phyloP scores from a whole-genome alignment of 371 early-diverging fungal genomes.

The Rhizopus sp. region DNA sequence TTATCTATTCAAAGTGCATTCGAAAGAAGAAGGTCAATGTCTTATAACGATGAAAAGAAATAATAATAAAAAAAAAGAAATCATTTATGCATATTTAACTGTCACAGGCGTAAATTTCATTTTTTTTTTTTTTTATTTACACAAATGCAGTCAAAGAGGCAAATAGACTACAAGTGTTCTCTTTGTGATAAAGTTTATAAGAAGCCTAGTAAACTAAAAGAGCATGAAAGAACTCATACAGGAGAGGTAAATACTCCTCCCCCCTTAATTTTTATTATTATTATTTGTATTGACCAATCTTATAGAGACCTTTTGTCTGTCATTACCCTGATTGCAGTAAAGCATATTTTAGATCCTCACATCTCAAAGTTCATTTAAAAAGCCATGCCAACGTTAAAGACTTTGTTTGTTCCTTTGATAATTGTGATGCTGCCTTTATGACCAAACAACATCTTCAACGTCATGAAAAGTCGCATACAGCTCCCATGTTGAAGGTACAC shows the following conservation, averaged over 20 bases:
- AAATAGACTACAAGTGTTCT: slow-evolving; percentile 11
- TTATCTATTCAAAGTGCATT: slow-evolving; percentile 52
- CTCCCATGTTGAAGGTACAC: slow-evolving; percentile 43
- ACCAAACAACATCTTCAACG: slow-evolving; percentile 48
- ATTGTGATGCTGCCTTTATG: slow-evolving; percentile 38
- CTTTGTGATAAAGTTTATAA: slow-evolving; percentile 56
- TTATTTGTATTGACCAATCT: slow-evolving; percentile 2
- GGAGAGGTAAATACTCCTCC: slow-evolving; percentile 50
- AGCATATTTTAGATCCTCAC: slow-evolving; percentile 54
- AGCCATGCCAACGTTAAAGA: slow-evolving; percentile 51
- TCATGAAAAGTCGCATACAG: slow-evolving; percentile 47
- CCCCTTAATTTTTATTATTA: not conserved
- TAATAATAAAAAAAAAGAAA: too few relatives aligned
- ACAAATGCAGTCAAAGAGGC: too few relatives aligned
- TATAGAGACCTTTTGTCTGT: slow-evolving; percentile 60
- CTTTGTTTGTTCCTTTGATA: slow-evolving; percentile 36
- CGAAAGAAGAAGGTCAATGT: slow-evolving; percentile 56
- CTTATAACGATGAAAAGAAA: slow-evolving; percentile 23
- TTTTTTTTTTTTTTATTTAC: too few relatives aligned
- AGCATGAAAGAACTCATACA: slow-evolving; percentile 63
- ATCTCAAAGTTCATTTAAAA: slow-evolving; percentile 59
- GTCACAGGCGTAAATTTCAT: too few relatives aligned
- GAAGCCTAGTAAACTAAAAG: slow-evolving; percentile 53
- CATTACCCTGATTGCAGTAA: slow-evolving; percentile 56
- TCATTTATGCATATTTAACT: too few relatives aligned